Evolutionary conservation across 108 stramenopile genomes (phyloP), one percentile per base, ranked within the genome.

Genomic region (Mediolabrus comicus): DNA sequence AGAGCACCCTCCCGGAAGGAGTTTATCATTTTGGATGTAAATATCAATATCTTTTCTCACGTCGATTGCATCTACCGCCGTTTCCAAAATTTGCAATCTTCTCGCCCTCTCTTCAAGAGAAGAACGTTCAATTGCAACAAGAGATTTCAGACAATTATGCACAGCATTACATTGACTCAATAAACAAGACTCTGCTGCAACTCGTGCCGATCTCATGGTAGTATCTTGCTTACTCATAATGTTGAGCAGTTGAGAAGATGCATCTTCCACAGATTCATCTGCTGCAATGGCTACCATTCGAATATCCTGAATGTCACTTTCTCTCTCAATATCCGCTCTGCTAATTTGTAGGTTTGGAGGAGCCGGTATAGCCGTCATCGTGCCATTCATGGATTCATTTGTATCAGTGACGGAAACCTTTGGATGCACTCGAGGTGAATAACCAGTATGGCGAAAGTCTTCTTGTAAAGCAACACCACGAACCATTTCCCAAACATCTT

Each of bases 401-500:
- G 16, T 3, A 43, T 17, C 3, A 43, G n/a, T 17, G 19, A 19
- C 16, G 6, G 46, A 53, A 24, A 9, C 65, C 64, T 60, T 68
- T 12, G 38, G 22, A 11, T 38, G 34, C 13, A 83, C 55, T 39
- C 67, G 35, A 13, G 67, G 57, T 13, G 85, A 79, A 17, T 84
- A 65, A 12, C 81, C 82, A 22, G 83, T 78, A 30, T 87, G 90
- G 53, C 69, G 80, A 77, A 88, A 91, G 25, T 85, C 84, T 62
- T 91, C 90, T 86, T 87, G 85, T 13, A 63, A 59, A 41, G 76
- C 85, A 35, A 84, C 82, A 2, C 67, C 72, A 5, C 72, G 58
- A 2, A 88, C 87, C 36, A 91, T 77, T 43, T 87, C 82, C 86
- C 76, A 88, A 11, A 91, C 79, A 64, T 88, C 87, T 25, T 34